Conservation (phyloP, 140 eudicot genomes). For the Bidens hawaiensis region DNA sequence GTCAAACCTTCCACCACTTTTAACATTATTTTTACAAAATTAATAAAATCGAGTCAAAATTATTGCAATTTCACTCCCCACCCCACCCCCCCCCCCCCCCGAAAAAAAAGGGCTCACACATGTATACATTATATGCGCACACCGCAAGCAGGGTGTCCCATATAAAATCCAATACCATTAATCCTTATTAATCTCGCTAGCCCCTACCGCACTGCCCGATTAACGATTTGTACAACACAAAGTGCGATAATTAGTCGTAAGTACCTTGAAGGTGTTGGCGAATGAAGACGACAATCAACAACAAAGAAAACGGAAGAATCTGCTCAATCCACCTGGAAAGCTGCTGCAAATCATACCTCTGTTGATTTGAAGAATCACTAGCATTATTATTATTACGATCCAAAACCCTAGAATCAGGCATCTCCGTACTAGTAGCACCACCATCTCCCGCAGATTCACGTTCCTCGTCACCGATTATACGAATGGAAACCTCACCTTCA, state of each 20-base stretch:
- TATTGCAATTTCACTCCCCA: too few species aligned
- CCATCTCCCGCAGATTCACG: constrained; percentile 25
- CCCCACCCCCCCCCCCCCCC: too few species aligned
- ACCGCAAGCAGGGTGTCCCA: too few species aligned
- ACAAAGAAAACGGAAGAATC: constrained; percentile 77
- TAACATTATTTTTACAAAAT: too few species aligned
- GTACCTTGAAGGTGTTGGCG: constrained; percentile 93
- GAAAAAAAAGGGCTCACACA: too few species aligned
- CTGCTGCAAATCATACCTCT: constrained; percentile 75
- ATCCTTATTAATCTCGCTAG: too few species aligned
- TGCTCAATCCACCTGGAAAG: constrained; percentile 79
- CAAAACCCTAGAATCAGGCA: constrained; percentile 22
- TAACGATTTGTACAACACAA: too few species aligned
- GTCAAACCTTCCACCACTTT: too few species aligned
- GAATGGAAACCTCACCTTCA: constrained; percentile 65
- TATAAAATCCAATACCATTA: too few species aligned
- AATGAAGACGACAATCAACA: constrained; percentile 65
- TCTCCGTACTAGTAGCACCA: constrained; percentile 21
- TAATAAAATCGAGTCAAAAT: too few species aligned
- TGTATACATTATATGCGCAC: too few species aligned
- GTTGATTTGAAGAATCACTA: constrained; percentile 39
- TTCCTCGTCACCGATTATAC: constrained; percentile 49
- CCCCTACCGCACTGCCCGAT: too few species aligned
- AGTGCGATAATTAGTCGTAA: not conserved
- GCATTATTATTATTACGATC: constrained; percentile 16